Evolutionary conservation across 208 protist species (phyloP).

Genomic region (Trypanosoma lewisi): DNA sequence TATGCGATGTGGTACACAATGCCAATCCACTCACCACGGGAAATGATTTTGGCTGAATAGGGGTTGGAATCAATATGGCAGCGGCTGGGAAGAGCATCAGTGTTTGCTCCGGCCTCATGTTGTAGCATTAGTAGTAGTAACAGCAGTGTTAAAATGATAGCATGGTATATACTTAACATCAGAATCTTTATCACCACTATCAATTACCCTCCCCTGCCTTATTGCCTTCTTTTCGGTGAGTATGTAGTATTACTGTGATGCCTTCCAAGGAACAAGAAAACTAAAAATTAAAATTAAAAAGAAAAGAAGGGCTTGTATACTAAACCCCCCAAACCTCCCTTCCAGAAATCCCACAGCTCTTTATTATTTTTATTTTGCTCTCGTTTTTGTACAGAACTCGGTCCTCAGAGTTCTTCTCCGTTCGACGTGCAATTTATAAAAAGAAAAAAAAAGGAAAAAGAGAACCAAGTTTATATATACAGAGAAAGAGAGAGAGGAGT

Average conservation of each 20-base stretch:
- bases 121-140: neutral
- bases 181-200: neutral
- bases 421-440: neutral
- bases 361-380: neutral
- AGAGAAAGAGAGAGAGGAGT: too few relatives aligned
- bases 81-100: slow-evolving; percentile 3
- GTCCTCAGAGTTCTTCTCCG: neutral
- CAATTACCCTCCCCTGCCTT: neutral
- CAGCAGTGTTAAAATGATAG: neutral
- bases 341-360: neutral
- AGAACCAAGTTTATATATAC: neutral
- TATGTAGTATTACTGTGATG: too few relatives aligned
- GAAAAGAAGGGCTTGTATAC: slow-evolving; percentile 15
- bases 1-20: slow-evolving; percentile 40
- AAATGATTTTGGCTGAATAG: slow-evolving; percentile 27
- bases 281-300: slow-evolving; percentile 17
- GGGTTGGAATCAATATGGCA: slow-evolving; percentile 50
- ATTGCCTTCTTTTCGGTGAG: neutral
- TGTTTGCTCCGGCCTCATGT: neutral
- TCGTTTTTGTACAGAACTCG: neutral
- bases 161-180: neutral
- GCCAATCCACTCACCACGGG: slow-evolving; percentile 46
- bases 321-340: too few relatives aligned
- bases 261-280: neutral
- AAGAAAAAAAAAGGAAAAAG: neutral